Base-by-base conservation (phyloP, 345 rosid species). In the Eutrema yunnanense region DNA sequence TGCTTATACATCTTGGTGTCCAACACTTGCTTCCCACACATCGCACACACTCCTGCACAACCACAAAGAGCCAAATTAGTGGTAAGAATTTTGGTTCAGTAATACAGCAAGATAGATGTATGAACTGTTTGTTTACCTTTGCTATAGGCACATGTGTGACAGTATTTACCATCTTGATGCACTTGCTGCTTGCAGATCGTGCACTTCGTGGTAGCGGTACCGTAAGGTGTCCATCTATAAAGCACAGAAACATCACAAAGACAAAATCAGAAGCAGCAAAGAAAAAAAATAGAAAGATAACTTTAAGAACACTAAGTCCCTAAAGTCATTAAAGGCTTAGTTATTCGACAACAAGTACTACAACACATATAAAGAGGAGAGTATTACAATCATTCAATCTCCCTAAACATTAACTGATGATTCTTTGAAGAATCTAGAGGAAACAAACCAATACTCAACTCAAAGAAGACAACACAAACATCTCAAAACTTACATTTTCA, bases 21-120 rank as follows among this genome's bases (percentile, higher is more conserved):
- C 6, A 96, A 86, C 19, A 96, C 99, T 85, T 96, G 98, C 83
- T 96, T 96, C 32, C 99, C 99, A 2, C 99, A 95, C 99, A 95
- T 90, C 0, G 96, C 98, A 61, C 98, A 90, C n/a, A 96, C 90
- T 40, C 97, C 99, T 95, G 82, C 72, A 83, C 16, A 36, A 80
- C 10, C 42, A 48, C n/a, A 49, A 38, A 54, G 29, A 52, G 67
- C 40, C 22, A 73, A 3, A 41, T 32, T 6, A 30, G 29, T 14
- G 16, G 9, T 8, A 55, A 34, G 57, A 26, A 57, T 38, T 27
- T 22, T n/a, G 9, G 14, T 9, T 8, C 0, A 60, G 41, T 38
- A 5, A 7, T 36, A 46, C 2, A 52, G 4, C 5, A 5, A 42
- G 62, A 26, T 69, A 3, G 44, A 19, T 33, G 16, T 29, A 12